Evolutionary conservation across 345 rosid genomes (phyloP).

Genomic region (Raphanus sativus): DNA sequence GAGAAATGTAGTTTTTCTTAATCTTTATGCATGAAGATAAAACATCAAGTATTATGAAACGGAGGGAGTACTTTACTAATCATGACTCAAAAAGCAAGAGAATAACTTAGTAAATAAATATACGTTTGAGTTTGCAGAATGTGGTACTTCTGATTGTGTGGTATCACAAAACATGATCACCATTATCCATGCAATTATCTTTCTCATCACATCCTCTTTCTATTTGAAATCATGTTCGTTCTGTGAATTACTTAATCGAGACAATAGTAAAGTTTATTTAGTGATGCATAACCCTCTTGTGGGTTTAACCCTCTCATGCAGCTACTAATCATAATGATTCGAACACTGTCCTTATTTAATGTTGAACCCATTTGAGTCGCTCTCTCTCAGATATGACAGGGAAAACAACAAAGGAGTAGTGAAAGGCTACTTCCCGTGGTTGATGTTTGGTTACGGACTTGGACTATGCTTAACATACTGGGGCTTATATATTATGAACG

Average conservation of each 20-base stretch:
- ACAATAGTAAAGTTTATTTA: no score
- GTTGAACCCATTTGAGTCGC: neutral
- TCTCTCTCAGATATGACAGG: constrained; percentile 63
- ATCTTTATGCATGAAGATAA: no score
- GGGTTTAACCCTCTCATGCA: no score
- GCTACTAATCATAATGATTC: no score
- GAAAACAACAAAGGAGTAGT: constrained; percentile 50
- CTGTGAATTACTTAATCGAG: no score
- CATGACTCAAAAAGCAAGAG: constrained; percentile 50
- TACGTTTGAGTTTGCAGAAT: constrained; percentile 13
- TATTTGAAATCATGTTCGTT: no score
- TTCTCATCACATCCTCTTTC: constrained; percentile 41
- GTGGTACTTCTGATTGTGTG: constrained; percentile 13
- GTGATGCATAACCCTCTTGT: no score
- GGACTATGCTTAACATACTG: constrained; percentile 84
- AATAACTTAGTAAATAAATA: constrained; percentile 17
- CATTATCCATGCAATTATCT: constrained; percentile 26
- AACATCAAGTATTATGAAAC: no score
- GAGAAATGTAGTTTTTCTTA: no score
- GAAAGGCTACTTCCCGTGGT: constrained; percentile 73
- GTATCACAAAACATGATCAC: constrained; percentile 10
- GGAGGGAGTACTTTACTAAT: no score
- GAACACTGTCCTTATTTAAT: neutral
- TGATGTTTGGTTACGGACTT: constrained; percentile 72
- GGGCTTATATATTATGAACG: constrained; percentile 88